phyloP scores from a whole-genome alignment of 768 basidiomycete genomes.

The Gloeopeniophorella convolvens region DNA sequence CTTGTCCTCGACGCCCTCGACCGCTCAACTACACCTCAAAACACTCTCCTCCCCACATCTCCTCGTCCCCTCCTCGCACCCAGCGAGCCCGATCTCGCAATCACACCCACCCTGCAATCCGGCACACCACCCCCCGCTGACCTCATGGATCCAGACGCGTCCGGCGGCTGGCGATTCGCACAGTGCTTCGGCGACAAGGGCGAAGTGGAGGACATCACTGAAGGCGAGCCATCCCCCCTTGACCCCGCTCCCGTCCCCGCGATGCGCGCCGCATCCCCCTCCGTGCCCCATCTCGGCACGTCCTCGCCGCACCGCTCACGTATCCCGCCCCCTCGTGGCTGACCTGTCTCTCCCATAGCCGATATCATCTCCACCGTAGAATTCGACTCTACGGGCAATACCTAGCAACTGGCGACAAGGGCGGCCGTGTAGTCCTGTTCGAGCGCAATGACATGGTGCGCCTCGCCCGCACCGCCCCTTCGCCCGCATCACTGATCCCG shows the following conservation, averaged over 20 bases:
- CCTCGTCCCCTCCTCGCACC: not conserved
- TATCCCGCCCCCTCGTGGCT: slow-evolving; percentile 9
- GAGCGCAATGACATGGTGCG: slow-evolving; percentile 95
- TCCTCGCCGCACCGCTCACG: not conserved
- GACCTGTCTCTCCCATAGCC: slow-evolving; percentile 42
- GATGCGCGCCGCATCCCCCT: slow-evolving; percentile 1
- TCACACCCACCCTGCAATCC: not conserved
- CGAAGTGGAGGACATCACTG: slow-evolving; percentile 98
- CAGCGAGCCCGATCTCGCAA: not conserved
- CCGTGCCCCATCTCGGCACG: slow-evolving; percentile 6
- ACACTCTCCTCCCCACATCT: not conserved
- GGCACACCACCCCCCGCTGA: slow-evolving; percentile 22
- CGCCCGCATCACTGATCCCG: too few species aligned
- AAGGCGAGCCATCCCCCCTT: slow-evolving; percentile 52
- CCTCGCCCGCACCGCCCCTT: slow-evolving; percentile 16
- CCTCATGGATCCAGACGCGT: slow-evolving; percentile 79
- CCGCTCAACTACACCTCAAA: slow-evolving; percentile 25
- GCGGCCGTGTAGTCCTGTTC: slow-evolving; percentile 96
- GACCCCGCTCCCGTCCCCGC: slow-evolving; percentile 11
- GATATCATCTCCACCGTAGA: slow-evolving; percentile 99
- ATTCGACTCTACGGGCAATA: slow-evolving; percentile 99
- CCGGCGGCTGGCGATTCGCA: slow-evolving; percentile 94
- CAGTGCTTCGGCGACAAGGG: slow-evolving; percentile 99
- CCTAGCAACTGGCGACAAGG: slow-evolving; percentile 99
- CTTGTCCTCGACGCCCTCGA: not conserved